Evolutionary conservation across 208 protist genomes (phyloP).

Genomic region (Tritrichomonas musculus): DNA sequence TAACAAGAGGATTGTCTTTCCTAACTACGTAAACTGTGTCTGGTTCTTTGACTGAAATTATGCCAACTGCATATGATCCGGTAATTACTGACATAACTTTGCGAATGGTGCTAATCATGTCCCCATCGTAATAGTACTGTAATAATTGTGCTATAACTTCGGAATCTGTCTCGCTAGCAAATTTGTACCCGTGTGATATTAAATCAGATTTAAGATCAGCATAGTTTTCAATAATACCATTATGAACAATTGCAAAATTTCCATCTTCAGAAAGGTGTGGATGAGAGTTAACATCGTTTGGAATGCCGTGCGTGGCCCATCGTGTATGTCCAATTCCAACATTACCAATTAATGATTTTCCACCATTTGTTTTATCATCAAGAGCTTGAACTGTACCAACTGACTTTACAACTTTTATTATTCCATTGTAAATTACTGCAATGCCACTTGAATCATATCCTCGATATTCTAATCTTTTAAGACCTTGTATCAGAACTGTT

Average conservation of each 20-base stretch:
- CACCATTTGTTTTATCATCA: not conserved
- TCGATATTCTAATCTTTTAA: not conserved
- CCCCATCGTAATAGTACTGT: not conserved
- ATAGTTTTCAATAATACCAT: constrained; percentile 45
- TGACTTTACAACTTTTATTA: not conserved
- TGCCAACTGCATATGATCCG: no score
- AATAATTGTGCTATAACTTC: not conserved
- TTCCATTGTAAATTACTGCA: not conserved
- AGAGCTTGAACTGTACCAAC: not conserved
- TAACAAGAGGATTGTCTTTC: no score
- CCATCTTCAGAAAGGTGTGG: constrained; percentile 10
- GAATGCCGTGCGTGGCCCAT: constrained; percentile 63
- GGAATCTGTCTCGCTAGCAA: not conserved
- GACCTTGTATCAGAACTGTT: not conserved
- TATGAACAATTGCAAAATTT: constrained; percentile 38
- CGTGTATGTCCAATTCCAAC: constrained; percentile 57
- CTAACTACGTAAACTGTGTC: no score
- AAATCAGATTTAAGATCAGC: constrained; percentile 3
- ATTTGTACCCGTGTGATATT: not conserved
- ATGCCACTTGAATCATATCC: not conserved
- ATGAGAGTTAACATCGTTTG: constrained; percentile 44
- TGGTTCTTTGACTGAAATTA: not conserved
- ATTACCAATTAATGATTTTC: not conserved
- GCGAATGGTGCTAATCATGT: not conserved
- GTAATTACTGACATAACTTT: not conserved